phyloP scores from a whole-genome alignment of 495 filamentous ascomycete genomes.

The Daldinia loculata region DNA sequence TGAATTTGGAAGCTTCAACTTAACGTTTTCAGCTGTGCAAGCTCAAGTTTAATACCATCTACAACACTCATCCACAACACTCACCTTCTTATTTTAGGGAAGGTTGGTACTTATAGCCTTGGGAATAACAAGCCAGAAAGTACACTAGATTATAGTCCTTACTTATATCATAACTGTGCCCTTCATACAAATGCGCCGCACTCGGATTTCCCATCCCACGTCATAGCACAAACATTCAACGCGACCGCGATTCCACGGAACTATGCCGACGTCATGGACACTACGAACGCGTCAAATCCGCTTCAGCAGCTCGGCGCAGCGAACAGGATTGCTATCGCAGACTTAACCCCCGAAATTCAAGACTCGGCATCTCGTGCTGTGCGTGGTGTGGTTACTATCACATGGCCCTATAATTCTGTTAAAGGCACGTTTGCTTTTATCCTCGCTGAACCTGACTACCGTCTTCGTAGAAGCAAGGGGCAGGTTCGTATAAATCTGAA shows the following conservation, averaged over 20 bases:
- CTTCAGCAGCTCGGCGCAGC: constrained; percentile 29
- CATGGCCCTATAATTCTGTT: constrained; percentile 90
- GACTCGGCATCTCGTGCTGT: constrained; percentile 49
- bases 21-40: constrained; percentile 24
- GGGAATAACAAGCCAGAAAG: not conserved
- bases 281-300: constrained; percentile 22
- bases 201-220: constrained; percentile 13
- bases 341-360: constrained; percentile 66
- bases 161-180: not conserved
- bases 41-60: constrained; percentile 6
- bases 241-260: constrained; percentile 29
- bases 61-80: not conserved
- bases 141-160: not conserved
- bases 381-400: constrained; percentile 76
- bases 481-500: constrained; percentile 84
- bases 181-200: constrained; percentile 22
- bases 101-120: no score
- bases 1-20: constrained; percentile 7
- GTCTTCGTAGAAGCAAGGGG: constrained; percentile 77
- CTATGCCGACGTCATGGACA: constrained; percentile 42
- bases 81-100: not conserved
- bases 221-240: constrained; percentile 20
- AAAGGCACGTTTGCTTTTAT: constrained; percentile 75
- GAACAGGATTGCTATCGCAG: constrained; percentile 68
- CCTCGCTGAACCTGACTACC: constrained; percentile 86